Conservation (phyloP, 2,329 filamentous ascomycete species). For the Aspergillus thermomutatus region DNA sequence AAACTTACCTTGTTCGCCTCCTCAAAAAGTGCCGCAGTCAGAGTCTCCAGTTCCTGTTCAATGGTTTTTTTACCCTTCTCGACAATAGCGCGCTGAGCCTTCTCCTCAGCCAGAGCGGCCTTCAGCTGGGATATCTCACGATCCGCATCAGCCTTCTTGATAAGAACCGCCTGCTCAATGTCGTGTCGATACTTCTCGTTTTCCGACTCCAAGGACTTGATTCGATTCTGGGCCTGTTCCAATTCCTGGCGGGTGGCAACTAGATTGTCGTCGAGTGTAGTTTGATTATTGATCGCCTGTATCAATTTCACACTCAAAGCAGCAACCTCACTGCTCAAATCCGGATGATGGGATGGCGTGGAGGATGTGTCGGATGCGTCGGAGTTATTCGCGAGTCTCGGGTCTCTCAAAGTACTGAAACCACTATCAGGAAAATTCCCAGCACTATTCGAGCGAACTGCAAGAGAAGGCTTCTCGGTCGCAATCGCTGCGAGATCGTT, state of each 20-base stretch:
- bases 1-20: slow-evolving; percentile 77
- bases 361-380: slow-evolving; percentile 36
- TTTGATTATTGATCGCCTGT: slow-evolving; percentile 96
- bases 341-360: slow-evolving; percentile 49
- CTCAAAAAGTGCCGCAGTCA: slow-evolving; percentile 92
- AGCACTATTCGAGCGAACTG: slow-evolving; percentile 23
- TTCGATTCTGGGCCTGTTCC: slow-evolving; percentile 65
- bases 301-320: slow-evolving; percentile 92
- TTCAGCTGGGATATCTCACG: slow-evolving; percentile 62
- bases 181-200: slow-evolving; percentile 67
- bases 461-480: slow-evolving; percentile 22
- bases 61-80: slow-evolving; percentile 84
- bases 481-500: slow-evolving; percentile 39
- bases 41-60: slow-evolving; percentile 83
- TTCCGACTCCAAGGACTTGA: slow-evolving; percentile 66
- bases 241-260: slow-evolving; percentile 80
- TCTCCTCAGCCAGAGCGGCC: slow-evolving; percentile 62
- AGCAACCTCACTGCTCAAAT: slow-evolving; percentile 73
- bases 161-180: slow-evolving; percentile 69
- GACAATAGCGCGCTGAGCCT: slow-evolving; percentile 58
- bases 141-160: slow-evolving; percentile 72
- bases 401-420: slow-evolving; percentile 48
- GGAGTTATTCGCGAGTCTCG: slow-evolving; percentile 34
- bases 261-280: slow-evolving; percentile 82
- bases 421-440: slow-evolving; percentile 35